A percentile compares a stretch with the other conserved stretches of the same genome.
Evolutionary conservation across 1,139 yeast genomes (phyloP).

Genomic region (Sugiyamaella neomexicana): DNA sequence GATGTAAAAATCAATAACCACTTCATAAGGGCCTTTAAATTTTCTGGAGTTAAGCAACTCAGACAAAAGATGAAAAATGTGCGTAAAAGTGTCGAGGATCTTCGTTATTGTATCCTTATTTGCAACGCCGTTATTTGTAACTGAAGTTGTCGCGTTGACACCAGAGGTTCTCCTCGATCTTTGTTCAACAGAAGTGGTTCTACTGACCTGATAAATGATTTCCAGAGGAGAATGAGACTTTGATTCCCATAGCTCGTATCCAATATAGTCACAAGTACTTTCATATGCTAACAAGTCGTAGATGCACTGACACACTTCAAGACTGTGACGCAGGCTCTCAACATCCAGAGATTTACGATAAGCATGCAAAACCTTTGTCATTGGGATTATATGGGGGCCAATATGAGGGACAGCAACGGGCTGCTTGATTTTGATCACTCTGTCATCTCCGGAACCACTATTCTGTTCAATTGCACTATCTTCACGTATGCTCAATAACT

Average conservation of each 20-base stretch:
- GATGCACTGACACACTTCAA: conserved; percentile 35
- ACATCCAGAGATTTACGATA: conserved; percentile 31
- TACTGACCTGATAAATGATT: conserved; percentile 27
- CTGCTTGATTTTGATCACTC: conserved; percentile 1
- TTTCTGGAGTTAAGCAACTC: conserved; percentile 23
- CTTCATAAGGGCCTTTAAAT: conserved; percentile 49
- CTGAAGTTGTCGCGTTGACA: conserved; percentile 9
- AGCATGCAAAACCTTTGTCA: conserved; percentile 32
- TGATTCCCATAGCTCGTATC: conserved; percentile 52
- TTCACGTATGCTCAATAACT: conserved; percentile 24
- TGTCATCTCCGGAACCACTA: conserved; percentile 18
- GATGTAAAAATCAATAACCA: conserved; percentile 49
- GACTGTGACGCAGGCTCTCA: conserved; percentile 33
- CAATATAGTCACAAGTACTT: conserved; percentile 29
- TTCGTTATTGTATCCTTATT: conserved; percentile 21
- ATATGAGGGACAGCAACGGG: conserved; percentile 8
- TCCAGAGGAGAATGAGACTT: conserved; percentile 48
- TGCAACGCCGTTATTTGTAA: not conserved
- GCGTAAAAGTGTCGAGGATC: conserved; percentile 25
- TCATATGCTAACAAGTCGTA: conserved; percentile 30
- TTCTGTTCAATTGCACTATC: not conserved
- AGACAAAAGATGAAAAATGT: conserved; percentile 26
- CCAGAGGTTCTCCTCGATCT: conserved; percentile 7
- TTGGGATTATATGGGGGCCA: conserved; percentile 29
- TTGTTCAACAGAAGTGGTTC: conserved; percentile 17